Percentiles rank a stretch among this genome's conserved stretches.
Evolutionary conservation across 2,329 filamentous ascomycete genomes (phyloP).

Genomic region (Fusarium sarcochroum): DNA sequence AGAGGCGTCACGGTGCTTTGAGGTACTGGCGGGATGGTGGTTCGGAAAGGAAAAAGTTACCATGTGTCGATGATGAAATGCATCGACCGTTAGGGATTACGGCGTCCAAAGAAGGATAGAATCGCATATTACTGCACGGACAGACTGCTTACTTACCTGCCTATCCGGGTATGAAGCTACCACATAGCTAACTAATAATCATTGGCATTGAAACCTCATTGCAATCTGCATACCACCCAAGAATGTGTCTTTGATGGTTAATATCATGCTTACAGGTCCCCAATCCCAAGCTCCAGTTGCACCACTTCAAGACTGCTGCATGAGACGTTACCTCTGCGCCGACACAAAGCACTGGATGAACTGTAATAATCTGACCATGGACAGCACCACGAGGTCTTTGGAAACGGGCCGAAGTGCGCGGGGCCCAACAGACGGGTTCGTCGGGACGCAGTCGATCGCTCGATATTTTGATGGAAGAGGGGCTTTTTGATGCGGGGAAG

Average conservation of each 20-base stretch:
- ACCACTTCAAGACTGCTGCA: not conserved
- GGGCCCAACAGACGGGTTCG: constrained; percentile 21
- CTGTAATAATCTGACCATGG: constrained; percentile 26
- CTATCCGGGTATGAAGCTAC: constrained; percentile 33
- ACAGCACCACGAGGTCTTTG: constrained; percentile 17
- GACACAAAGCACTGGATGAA: constrained; percentile 8
- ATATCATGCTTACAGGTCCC: constrained; percentile 3
- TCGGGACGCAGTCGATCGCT: constrained; percentile 36
- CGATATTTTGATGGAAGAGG: constrained; percentile 19
- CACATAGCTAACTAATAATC: constrained; percentile 13
- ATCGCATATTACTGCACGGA: not conserved
- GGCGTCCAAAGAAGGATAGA: constrained; percentile 1
- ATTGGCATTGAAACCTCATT: constrained; percentile 17
- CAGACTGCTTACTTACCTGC: constrained; percentile 23
- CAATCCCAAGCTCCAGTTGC: not conserved
- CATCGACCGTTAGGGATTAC: constrained; percentile 9
- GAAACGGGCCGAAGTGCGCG: constrained; percentile 46
- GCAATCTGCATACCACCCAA: constrained; percentile 32
- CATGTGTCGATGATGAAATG: constrained; percentile 24
- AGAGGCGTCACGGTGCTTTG: not conserved
- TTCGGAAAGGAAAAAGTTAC: constrained; percentile 3
- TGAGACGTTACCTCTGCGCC: constrained; percentile 24
- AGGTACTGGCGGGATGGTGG: constrained; percentile 2
- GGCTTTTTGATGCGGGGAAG: constrained; percentile 38
- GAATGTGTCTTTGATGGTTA: not conserved